Base-by-base conservation (phyloP, 2,329 filamentous ascomycete genomes). In the Penicillium sp. region DNA sequence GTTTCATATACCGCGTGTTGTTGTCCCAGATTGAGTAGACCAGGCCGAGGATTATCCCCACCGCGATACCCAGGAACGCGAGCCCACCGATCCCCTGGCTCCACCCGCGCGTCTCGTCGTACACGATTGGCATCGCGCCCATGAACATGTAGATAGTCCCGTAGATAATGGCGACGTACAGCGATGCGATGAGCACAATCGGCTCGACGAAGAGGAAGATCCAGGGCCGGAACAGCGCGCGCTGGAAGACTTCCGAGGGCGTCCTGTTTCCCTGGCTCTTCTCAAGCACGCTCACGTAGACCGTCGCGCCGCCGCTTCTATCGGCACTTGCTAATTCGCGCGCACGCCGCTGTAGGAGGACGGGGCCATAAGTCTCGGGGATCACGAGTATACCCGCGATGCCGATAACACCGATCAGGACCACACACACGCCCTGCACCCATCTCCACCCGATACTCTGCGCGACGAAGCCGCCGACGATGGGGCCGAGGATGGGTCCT, bases 381-480 rank as follows among this genome's bases (percentile, higher is more conserved):
- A 76, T 69, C 13, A 73, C 56, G 0, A 71, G 49, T 2, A 70
- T 57, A 23, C 73, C 72, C 1, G 71, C 13, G 19, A 78, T 70
- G 72, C 85, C 88, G 55, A 90, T 81, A 8, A 82, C 75, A 7
- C 86, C 87, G 3, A 85, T 88, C 72, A 91, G 88, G 62, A 87
- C 85, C 53, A 84, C 82, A 70, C 87, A 82, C 50, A 90, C 74
- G 1, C 86, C 87, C 72, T 86, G 81, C 21, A 91, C 85, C 90
- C 89, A 91, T 68, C 87, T 80, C 90, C 90, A 91, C 17, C 88
- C 88, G n/a, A 82, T 83, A 2, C 82, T 80, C 72, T 87, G 82
- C 8, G 86, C 85, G 1, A 90, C 77, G 73, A 91, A 91, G 2
- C 88, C 88, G 64, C 87, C 87, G 5, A 85, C 83, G 51, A 91